Base-by-base conservation (phyloP, 139 green algal species). In the Chlorella sp. region DNA sequence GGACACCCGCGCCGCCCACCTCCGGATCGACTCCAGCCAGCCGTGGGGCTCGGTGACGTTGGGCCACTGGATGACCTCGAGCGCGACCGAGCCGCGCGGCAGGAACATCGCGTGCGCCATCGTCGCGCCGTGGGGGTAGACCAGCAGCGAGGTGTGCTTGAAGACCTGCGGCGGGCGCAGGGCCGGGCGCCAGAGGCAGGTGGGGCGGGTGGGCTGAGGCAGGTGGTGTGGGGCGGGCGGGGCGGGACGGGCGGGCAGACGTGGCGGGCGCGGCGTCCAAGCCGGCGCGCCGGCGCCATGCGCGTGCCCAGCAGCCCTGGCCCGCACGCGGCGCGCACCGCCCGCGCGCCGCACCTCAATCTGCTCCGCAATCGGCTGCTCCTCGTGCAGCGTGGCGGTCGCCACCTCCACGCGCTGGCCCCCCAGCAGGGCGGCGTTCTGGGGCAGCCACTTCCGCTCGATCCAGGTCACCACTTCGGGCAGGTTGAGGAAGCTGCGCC, bases 21-120 rank as follows among this genome's bases (percentile, higher is more conserved):
- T n/a, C n/a, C n/a, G n/a, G n/a, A n/a, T n/a, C n/a, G n/a, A n/a
- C 56, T 36, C 15, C 12, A 71, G 63, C 63, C 63, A 71, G 40
- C 63, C 63, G 41, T 71, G 63, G 29, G 63, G 63, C 63, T 71
- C 63, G 38, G 63, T 71, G 19, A 71, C 63, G 36, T 71, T 71
- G 14, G 36, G 36, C 63, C 63, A 71, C 0, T 36, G 63, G 1
- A 71, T 71, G 63, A 71, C 63, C 63, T 71, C 63, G 19, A 71
- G 38, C 23, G 35, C 63, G 29, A 41, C 63, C 15, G 40, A 14
- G 38, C 36, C 21, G 21, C 15, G 15, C 17, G 68, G 68, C 15
- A 75, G 68, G 68, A 75, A 75, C 17, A 41, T 40, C 8, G 68
- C 56, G 23, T 75, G 68, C 8, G 43, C 21, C 68, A 75, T 75